Percentiles rank a stretch among this genome's conserved stretches.
These are phyloP conservation scores for Cryptococcus wingfieldii DNA, from an alignment of 1,284 basidiomycete species.

Conservation along the genomic window DNA sequence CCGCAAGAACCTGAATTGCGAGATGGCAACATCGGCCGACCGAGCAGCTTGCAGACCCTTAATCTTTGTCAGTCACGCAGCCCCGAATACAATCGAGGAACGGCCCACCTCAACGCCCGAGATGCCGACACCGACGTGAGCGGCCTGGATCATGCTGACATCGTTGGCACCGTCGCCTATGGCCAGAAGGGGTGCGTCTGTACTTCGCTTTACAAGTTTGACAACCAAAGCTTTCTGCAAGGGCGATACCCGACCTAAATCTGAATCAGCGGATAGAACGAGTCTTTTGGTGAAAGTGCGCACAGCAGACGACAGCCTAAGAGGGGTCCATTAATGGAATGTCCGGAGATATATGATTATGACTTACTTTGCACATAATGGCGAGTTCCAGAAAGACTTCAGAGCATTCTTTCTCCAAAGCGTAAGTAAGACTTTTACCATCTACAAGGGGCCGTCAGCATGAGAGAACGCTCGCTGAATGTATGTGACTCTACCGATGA, in stretches of 20 bases:
- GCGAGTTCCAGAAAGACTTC: slow-evolving; percentile 92
- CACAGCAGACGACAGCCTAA: slow-evolving; percentile 88
- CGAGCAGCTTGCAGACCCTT: slow-evolving; percentile 95
- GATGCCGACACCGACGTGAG: slow-evolving; percentile 82
- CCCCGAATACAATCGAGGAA: not conserved
- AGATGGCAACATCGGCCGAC: slow-evolving; percentile 94
- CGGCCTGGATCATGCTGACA: slow-evolving; percentile 60
- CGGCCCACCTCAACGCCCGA: slow-evolving; percentile 82
- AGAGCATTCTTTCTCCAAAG: slow-evolving; percentile 86
- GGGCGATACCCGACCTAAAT: slow-evolving; percentile 86
- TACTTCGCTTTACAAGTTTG: slow-evolving; percentile 96
- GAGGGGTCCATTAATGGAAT: not conserved
- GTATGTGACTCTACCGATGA: slow-evolving; percentile 66
- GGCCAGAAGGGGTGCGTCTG: slow-evolving; percentile 83
- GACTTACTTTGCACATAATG: slow-evolving; percentile 76
- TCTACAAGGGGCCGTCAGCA: slow-evolving; percentile 53
- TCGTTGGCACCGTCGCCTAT: slow-evolving; percentile 69
- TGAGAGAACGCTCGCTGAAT: not conserved
- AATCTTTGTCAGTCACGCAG: slow-evolving; percentile 1
- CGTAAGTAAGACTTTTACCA: slow-evolving; percentile 89
- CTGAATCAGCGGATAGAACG: slow-evolving; percentile 1
- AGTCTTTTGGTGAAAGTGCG: slow-evolving; percentile 30
- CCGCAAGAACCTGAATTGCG: slow-evolving; percentile 94
- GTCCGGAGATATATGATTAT: not conserved
- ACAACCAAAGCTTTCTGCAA: slow-evolving; percentile 97